These are phyloP conservation scores for Globomyces pollinis-pini DNA, from an alignment of 192 early-diverging fungal species.

Conservation along the genomic window DNA sequence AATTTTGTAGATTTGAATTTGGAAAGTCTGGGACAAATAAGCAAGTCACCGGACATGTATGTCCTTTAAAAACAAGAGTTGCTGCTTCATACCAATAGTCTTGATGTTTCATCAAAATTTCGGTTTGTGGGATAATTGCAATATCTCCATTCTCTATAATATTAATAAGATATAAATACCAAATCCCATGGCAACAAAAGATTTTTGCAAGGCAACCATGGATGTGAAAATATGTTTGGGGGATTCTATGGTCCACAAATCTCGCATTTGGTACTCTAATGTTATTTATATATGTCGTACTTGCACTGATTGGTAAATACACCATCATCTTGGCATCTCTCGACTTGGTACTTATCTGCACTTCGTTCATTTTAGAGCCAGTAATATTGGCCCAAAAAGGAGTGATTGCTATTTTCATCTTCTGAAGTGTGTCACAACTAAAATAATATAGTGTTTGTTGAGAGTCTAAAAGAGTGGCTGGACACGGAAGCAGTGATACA, in stretches of 20 bases:
- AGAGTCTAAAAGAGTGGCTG: not conserved
- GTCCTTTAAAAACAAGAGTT: slow-evolving; percentile 30
- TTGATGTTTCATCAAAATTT: slow-evolving; percentile 28
- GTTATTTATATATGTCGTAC: not conserved
- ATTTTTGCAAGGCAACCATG: slow-evolving; percentile 43
- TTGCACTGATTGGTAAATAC: not conserved
- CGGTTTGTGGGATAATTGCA: slow-evolving; percentile 39
- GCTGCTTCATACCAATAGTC: slow-evolving; percentile 12
- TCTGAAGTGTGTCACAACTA: not conserved
- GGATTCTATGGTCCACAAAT: not conserved
- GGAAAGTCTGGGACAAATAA: slow-evolving; percentile 42
- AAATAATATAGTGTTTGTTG: not conserved
- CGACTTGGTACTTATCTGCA: not conserved
- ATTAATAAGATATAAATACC: slow-evolving; percentile 41
- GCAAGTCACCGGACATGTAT: slow-evolving; percentile 51
- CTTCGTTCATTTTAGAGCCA: not conserved
- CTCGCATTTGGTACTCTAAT: not conserved
- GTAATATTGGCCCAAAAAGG: slow-evolving; percentile 2
- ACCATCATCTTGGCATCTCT: not conserved
- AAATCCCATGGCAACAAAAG: slow-evolving; percentile 57
- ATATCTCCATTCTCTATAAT: slow-evolving; percentile 57
- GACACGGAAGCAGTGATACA: no score
- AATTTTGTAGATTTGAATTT: slow-evolving; percentile 23
- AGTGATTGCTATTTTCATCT: not conserved
- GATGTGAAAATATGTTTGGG: slow-evolving; percentile 20